Percentiles rank a stretch among this genome's conserved stretches.
phyloP scores from a whole-genome alignment of 108 stramenopile species.

The Cyclotella baltica region DNA sequence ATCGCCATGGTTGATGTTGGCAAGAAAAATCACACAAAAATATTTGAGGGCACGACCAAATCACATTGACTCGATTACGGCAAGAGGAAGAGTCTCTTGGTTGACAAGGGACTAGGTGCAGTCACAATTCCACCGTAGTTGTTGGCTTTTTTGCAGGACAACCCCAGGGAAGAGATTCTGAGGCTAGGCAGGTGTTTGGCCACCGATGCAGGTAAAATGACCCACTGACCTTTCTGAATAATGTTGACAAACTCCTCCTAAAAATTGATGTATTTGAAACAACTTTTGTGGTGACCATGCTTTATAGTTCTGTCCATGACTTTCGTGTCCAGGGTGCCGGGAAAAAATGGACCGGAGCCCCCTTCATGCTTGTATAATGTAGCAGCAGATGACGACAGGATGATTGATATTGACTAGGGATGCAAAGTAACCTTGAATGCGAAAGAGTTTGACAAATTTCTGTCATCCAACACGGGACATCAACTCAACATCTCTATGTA shows the following conservation, averaged over 20 bases:
- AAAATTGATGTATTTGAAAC: conserved; percentile 21
- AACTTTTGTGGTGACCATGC: conserved; percentile 32
- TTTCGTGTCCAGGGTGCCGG: conserved; percentile 17
- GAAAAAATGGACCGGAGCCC: conserved; percentile 6
- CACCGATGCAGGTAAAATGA: conserved; percentile 14
- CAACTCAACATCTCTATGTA: conserved; percentile 15
- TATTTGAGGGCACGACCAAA: conserved; percentile 42
- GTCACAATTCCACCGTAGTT: conserved; percentile 33
- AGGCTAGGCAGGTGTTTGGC: conserved; percentile 5
- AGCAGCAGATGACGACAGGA: conserved; percentile 5
- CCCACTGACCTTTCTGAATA: conserved; percentile 14
- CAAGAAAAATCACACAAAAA: conserved; percentile 24
- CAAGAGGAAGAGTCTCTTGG: conserved; percentile 30
- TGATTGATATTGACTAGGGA: conserved; percentile 8
- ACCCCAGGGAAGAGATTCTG: conserved; percentile 19
- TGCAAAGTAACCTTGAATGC: background rate
- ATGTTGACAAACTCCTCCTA: conserved; percentile 13
- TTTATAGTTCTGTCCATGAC: conserved; percentile 2
- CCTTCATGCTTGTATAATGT: background rate
- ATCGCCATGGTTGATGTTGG: conserved; percentile 12
- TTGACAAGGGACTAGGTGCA: conserved; percentile 41
- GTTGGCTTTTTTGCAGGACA: conserved; percentile 21
- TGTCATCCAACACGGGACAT: conserved; percentile 5
- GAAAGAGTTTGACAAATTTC: background rate
- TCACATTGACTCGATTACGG: conserved; percentile 44